Conservation (phyloP, 495 filamentous ascomycete genomes). For the Tuber indicum region DNA sequence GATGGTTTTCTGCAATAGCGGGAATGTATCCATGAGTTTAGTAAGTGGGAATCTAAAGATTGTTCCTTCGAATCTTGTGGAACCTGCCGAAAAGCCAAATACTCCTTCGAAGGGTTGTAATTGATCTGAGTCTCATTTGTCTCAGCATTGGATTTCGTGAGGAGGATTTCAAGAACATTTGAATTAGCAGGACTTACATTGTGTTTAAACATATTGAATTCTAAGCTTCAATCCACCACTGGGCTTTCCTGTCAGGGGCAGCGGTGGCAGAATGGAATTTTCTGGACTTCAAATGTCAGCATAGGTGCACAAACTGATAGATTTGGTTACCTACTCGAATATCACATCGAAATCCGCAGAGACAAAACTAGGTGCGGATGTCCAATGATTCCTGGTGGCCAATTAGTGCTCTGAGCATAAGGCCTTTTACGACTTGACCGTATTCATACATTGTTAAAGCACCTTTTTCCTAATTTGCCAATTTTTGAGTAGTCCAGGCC, state of each 20-base stretch:
- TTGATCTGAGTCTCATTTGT: constrained; percentile 38
- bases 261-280: constrained; percentile 38
- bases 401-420: constrained; percentile 6
- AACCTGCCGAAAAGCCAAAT: constrained; percentile 35
- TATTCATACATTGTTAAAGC: constrained; percentile 43
- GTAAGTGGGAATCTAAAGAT: constrained; percentile 47
- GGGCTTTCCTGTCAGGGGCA: constrained; percentile 32
- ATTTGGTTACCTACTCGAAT: no score
- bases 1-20: neutral
- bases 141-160: neutral
- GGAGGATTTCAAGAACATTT: neutral
- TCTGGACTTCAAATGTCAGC: constrained; percentile 39
- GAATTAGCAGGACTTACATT: constrained; percentile 10
- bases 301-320: constrained; percentile 1
- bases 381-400: constrained; percentile 46
- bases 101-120: constrained; percentile 46
- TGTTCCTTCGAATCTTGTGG: constrained; percentile 43
- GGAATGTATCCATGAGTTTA: neutral
- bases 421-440: neutral
- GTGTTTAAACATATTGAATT: constrained; percentile 20
- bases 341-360: constrained; percentile 47
- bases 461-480: constrained; percentile 47
- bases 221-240: constrained; percentile 32
- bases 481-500: constrained; percentile 40
- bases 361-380: constrained; percentile 46